Conservation (phyloP, 331 rosid genomes). For the Spiraea crenata region DNA sequence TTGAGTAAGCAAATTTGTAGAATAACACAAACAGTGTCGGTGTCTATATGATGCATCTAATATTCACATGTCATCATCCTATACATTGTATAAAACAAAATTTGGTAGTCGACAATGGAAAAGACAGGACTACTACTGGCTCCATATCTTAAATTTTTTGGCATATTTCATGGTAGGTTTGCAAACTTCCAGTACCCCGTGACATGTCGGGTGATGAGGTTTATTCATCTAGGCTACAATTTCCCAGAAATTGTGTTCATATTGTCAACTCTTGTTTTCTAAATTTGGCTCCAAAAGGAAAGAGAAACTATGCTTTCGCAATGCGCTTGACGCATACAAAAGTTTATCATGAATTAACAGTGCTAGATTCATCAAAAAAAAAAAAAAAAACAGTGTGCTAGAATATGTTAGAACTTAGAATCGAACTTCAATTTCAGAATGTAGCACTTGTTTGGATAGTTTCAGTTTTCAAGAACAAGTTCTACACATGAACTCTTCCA, state of each 20-base stretch:
- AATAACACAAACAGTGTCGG: background rate
- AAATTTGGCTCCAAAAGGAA: background rate
- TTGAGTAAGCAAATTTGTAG: background rate
- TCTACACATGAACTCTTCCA: too few relatives aligned
- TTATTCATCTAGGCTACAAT: background rate
- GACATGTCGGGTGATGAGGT: slow-evolving; percentile 23
- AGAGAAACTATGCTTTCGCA: background rate
- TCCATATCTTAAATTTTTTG: background rate
- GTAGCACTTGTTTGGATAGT: too few relatives aligned
- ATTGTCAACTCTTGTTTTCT: background rate
- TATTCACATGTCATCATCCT: background rate
- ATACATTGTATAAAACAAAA: background rate
- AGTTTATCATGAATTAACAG: too few relatives aligned
- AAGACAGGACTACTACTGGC: background rate
- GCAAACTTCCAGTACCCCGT: background rate
- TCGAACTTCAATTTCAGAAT: too few relatives aligned
- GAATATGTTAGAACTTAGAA: too few relatives aligned
- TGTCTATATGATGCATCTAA: too few relatives aligned
- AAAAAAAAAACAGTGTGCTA: too few relatives aligned
- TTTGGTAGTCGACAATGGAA: background rate
- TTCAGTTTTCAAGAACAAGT: too few relatives aligned
- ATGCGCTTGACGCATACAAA: too few relatives aligned
- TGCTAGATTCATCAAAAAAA: too few relatives aligned
- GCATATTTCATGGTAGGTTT: background rate
- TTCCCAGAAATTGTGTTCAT: slow-evolving; percentile 14